Evolutionary conservation across 164 flowering plant genomes (phyloP).

Genomic region (Berberis vulgaris): DNA sequence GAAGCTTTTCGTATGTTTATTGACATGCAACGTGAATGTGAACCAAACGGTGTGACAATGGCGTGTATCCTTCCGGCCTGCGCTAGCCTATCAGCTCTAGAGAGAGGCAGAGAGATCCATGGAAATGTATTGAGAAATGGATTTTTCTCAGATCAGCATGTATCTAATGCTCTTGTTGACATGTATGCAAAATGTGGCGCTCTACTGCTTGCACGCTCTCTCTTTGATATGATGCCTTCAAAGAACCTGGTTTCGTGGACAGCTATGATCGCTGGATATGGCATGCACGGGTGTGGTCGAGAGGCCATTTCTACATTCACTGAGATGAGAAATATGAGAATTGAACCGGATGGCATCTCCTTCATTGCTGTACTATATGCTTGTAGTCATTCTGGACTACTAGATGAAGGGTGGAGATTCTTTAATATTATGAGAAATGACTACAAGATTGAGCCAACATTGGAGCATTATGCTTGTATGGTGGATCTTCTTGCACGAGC

Average conservation of each 20-base stretch:
- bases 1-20: constrained; percentile 9
- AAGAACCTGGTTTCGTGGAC: constrained; percentile 15
- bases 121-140: constrained; percentile 9
- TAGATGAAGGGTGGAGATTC: constrained; percentile 17
- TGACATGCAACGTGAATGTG: constrained; percentile 9
- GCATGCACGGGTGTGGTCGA: constrained; percentile 15
- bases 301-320: constrained; percentile 10
- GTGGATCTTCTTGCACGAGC: constrained; percentile 14
- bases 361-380: constrained; percentile 16
- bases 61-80: constrained; percentile 13
- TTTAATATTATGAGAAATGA: constrained; percentile 12
- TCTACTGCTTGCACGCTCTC: constrained; percentile 5
- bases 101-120: constrained; percentile 15
- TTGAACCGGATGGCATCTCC: constrained; percentile 9
- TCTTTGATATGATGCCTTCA: constrained; percentile 8
- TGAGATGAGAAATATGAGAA: constrained; percentile 5
- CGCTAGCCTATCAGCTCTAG: constrained; percentile 15
- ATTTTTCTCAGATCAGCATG: constrained; percentile 5
- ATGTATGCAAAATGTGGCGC: constrained; percentile 64
- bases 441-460: constrained; percentile 12
- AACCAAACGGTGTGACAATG: constrained; percentile 9
- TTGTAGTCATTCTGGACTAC: constrained; percentile 15
- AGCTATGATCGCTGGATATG: constrained; percentile 12
- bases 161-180: constrained; percentile 42
- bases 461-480: constrained; percentile 16